A percentile compares a stretch with the other conserved stretches of the same genome.
Conservation (phyloP, 352 stramenopile species). For the Phytophthora uliginosa region DNA sequence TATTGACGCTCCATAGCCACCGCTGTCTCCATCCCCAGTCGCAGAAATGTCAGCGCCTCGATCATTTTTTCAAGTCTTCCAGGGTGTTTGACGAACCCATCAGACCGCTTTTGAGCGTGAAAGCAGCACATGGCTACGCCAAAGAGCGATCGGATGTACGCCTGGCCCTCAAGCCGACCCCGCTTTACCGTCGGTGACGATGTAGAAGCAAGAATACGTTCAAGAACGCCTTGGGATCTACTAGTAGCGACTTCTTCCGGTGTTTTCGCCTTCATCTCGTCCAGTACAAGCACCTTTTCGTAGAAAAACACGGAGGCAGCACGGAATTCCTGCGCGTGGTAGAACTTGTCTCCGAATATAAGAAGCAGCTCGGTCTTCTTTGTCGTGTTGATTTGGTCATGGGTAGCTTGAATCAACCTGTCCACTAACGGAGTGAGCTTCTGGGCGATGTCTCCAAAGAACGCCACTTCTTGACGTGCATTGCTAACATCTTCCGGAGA, state of each 20-base stretch:
- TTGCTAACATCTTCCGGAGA: conserved; percentile 16
- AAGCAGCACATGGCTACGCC: conserved; percentile 58
- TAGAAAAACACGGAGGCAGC: conserved; percentile 69
- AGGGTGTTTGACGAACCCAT: conserved; percentile 51
- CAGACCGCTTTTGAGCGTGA: conserved; percentile 40
- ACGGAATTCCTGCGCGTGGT: conserved; percentile 49
- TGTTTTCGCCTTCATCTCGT: conserved; percentile 5
- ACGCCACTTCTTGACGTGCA: conserved; percentile 43
- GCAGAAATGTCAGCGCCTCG: conserved; percentile 42
- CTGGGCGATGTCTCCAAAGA: conserved; percentile 52
- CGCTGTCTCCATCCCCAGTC: conserved; percentile 54
- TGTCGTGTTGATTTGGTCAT: conserved; percentile 35
- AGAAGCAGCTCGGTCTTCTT: conserved; percentile 62
- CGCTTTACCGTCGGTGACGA: background rate
- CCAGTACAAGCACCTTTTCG: conserved; percentile 36
- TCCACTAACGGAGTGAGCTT: conserved; percentile 50
- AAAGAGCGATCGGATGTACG: conserved; percentile 56
- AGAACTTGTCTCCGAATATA: conserved; percentile 61
- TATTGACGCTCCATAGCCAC: conserved; percentile 46
- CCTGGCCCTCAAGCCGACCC: conserved; percentile 26
- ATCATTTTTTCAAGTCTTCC: conserved; percentile 66
- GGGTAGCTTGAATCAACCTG: conserved; percentile 37
- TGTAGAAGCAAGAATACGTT: conserved; percentile 19
- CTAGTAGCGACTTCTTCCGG: background rate
- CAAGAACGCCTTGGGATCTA: conserved; percentile 7